Percentiles rank a stretch among this genome's conserved stretches.
Evolutionary conservation across 441 rosid species (phyloP).

Genomic region (Isatis lusitanica): DNA sequence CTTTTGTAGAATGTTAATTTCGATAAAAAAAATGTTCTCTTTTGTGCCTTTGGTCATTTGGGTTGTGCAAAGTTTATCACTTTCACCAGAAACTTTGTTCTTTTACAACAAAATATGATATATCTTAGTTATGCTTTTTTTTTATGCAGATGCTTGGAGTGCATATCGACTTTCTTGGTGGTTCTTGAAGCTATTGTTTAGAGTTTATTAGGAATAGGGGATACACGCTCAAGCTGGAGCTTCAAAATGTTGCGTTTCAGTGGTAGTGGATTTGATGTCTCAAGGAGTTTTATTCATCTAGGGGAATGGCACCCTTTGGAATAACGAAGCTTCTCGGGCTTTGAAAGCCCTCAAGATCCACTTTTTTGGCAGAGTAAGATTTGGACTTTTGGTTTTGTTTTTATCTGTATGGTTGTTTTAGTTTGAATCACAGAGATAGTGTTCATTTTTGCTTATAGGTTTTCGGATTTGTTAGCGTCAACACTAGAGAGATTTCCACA

Average conservation of each 20-base stretch:
- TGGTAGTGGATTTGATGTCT: slow-evolving; percentile 17
- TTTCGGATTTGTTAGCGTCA: neutral
- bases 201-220: no score
- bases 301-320: slow-evolving; percentile 33
- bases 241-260: slow-evolving; percentile 13
- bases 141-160: no score
- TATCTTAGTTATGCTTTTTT: no score
- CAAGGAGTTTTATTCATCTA: slow-evolving; percentile 20
- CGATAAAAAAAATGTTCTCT: no score
- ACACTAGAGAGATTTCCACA: neutral
- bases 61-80: no score
- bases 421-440: neutral
- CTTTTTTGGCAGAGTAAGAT: slow-evolving; percentile 7
- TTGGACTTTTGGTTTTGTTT: neutral
- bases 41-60: no score
- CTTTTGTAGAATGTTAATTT: no score
- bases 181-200: no score
- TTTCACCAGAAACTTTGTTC: no score
- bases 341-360: slow-evolving; percentile 8
- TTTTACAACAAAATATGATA: no score
- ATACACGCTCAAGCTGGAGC: neutral
- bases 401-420: neutral
- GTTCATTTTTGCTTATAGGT: neutral
- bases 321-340: slow-evolving; percentile 13
- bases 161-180: no score